A percentile compares a stretch with the other conserved stretches of the same genome.
phyloP scores from a whole-genome alignment of 306 rosid genomes.

The Prosopis cineraria region DNA sequence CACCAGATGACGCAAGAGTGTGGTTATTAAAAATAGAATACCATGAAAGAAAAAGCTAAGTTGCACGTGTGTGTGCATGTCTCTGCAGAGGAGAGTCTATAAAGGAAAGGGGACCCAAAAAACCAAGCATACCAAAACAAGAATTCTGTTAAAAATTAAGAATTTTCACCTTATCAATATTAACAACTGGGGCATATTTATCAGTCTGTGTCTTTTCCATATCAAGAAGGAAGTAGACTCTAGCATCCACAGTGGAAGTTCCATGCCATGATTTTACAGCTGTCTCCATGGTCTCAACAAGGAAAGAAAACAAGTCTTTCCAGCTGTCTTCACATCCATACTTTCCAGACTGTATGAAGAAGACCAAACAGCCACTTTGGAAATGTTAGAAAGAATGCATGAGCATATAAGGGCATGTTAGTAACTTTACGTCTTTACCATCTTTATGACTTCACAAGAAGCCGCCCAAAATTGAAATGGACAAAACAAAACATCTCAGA shows the following conservation, averaged over 20 bases:
- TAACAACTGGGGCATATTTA: conserved; percentile 87
- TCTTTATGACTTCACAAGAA: conserved; percentile 30
- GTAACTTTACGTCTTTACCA: conserved; percentile 35
- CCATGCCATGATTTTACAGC: conserved; percentile 93
- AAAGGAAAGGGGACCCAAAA: neutral
- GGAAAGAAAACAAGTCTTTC: conserved; percentile 73
- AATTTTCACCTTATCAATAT: conserved; percentile 82
- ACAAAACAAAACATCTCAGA: conserved; percentile 31
- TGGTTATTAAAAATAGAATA: neutral
- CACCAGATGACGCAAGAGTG: conserved; percentile 28
- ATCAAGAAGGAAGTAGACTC: conserved; percentile 88
- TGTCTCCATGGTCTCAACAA: conserved; percentile 89
- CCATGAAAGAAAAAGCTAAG: neutral
- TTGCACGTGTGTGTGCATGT: neutral
- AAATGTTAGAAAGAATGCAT: conserved; percentile 35
- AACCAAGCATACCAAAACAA: conserved; percentile 22
- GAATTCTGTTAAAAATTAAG: conserved; percentile 9
- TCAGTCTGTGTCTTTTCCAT: conserved; percentile 78
- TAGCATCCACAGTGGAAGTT: conserved; percentile 84
- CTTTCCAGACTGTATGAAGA: conserved; percentile 66
- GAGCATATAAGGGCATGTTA: conserved; percentile 24
- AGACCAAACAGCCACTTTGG: conserved; percentile 43
- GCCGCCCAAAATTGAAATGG: conserved; percentile 8
- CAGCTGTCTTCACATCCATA: conserved; percentile 78
- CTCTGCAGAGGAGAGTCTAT: neutral